These are phyloP conservation scores for Dryadomyces quercus-mongolicae DNA, from an alignment of 2,329 filamentous ascomycete species.

Conservation along the genomic window DNA sequence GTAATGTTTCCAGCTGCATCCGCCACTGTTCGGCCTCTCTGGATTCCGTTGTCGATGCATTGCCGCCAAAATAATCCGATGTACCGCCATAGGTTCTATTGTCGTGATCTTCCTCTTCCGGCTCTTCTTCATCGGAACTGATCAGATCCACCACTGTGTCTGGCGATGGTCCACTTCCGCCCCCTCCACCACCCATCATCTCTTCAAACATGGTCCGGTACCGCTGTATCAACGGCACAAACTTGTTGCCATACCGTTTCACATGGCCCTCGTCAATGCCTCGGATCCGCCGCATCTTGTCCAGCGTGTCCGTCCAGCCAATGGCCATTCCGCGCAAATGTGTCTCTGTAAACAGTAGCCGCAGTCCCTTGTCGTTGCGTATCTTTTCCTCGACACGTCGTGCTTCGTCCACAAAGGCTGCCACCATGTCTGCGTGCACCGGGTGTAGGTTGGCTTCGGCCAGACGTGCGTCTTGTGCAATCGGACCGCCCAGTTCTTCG, in stretches of 20 bases:
- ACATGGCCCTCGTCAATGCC: constrained; percentile 54
- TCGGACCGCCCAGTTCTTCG: constrained; percentile 41
- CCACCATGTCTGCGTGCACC: constrained; percentile 51
- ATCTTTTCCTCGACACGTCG: constrained; percentile 48
- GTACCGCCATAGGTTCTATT: constrained; percentile 8
- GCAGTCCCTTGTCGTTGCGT: constrained; percentile 44
- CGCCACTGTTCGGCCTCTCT: constrained; percentile 18
- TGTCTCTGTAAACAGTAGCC: constrained; percentile 55
- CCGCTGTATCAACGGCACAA: constrained; percentile 45
- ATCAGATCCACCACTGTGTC: constrained; percentile 41
- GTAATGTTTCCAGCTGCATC: constrained; percentile 17
- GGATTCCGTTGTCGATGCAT: constrained; percentile 2
- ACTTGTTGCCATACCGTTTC: constrained; percentile 43
- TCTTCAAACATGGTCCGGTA: constrained; percentile 34
- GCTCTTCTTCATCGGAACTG: constrained; percentile 19
- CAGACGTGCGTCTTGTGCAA: constrained; percentile 42
- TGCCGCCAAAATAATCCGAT: background rate
- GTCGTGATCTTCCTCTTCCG: constrained; percentile 18
- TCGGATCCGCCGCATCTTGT: constrained; percentile 50
- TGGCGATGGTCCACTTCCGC: background rate
- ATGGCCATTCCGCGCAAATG: constrained; percentile 65
- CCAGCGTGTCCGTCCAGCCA: constrained; percentile 47
- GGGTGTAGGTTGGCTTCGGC: constrained; percentile 20
- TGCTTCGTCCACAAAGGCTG: constrained; percentile 52
- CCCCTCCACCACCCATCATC: constrained; percentile 28